Evolutionary conservation across 2,329 filamentous ascomycete genomes (phyloP).

Genomic region (Ceratocystis variospora): DNA sequence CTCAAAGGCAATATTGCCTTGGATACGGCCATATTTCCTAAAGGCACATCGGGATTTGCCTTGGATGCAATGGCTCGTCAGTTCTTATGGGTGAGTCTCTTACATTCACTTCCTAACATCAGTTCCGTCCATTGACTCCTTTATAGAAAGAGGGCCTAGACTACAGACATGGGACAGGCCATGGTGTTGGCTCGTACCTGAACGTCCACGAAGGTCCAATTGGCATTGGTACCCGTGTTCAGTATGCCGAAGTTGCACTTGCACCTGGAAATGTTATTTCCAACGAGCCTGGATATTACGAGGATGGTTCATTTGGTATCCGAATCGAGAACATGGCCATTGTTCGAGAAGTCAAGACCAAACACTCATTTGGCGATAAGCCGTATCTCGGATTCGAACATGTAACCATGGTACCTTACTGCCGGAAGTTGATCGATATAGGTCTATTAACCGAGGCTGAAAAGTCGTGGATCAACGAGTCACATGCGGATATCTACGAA

Average conservation of each 20-base stretch:
- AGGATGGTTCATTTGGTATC: conserved; percentile 88
- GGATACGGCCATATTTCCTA: conserved; percentile 77
- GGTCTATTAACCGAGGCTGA: conserved; percentile 58
- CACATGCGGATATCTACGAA: conserved; percentile 65
- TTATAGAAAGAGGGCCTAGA: conserved; percentile 61
- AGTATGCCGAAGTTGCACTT: conserved; percentile 81
- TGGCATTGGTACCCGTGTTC: conserved; percentile 81
- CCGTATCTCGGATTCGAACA: conserved; percentile 91
- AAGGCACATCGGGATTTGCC: conserved; percentile 86
- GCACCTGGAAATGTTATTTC: conserved; percentile 90
- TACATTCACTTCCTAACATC: neutral
- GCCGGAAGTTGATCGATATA: conserved; percentile 70
- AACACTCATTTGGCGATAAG: conserved; percentile 81
- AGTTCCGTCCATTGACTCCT: neutral
- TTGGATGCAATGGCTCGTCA: conserved; percentile 81
- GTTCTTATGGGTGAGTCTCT: conserved; percentile 61
- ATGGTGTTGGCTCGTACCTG: conserved; percentile 86
- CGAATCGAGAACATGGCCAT: conserved; percentile 94
- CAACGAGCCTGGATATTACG: conserved; percentile 93
- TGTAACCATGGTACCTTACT: conserved; percentile 94
- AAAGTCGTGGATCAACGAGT: conserved; percentile 75
- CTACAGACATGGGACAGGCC: conserved; percentile 90
- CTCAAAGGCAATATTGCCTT: conserved; percentile 87
- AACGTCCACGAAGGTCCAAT: conserved; percentile 98
- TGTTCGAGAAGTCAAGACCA: conserved; percentile 76